These are phyloP conservation scores for Apiotrichum siamense DNA, from an alignment of 1,284 basidiomycete species.

Conservation along the genomic window DNA sequence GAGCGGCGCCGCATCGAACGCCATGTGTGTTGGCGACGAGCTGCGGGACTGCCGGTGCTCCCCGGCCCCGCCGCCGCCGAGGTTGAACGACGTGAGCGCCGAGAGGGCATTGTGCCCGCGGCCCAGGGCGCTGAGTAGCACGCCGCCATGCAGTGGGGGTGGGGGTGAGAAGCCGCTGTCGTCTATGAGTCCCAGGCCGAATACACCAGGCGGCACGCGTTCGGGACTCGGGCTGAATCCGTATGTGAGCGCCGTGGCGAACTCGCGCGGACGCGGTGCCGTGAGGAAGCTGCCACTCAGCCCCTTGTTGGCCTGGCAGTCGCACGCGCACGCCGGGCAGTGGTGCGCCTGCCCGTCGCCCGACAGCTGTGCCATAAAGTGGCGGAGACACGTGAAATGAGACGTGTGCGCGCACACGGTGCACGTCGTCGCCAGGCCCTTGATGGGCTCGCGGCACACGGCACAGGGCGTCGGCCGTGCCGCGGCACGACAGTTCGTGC, in stretches of 20 bases:
- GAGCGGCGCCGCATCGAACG: slow-evolving; percentile 4
- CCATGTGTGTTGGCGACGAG: slow-evolving; percentile 2
- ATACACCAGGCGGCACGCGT: background rate
- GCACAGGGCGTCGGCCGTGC: slow-evolving; percentile 8
- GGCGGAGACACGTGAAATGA: slow-evolving; percentile 56
- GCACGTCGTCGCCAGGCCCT: slow-evolving; percentile 67
- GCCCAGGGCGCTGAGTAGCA: background rate
- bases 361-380: no score
- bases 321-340: slow-evolving; percentile 38
- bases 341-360: slow-evolving; percentile 12
- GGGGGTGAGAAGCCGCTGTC: no score
- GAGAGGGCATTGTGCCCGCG: no score
- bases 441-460: slow-evolving; percentile 65
- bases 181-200: background rate
- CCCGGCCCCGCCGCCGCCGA: background rate
- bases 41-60: background rate
- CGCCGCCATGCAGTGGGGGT: background rate
- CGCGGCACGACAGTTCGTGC: background rate
- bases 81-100: background rate
- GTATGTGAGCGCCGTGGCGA: background rate
- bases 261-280: slow-evolving; percentile 3
- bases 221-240: slow-evolving; percentile 3
- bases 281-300: slow-evolving; percentile 16
- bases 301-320: slow-evolving; percentile 23
- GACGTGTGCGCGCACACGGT: slow-evolving; percentile 60